Conservation (phyloP, 257 asterid genomes). For the Dorcoceras hygrometricum region DNA sequence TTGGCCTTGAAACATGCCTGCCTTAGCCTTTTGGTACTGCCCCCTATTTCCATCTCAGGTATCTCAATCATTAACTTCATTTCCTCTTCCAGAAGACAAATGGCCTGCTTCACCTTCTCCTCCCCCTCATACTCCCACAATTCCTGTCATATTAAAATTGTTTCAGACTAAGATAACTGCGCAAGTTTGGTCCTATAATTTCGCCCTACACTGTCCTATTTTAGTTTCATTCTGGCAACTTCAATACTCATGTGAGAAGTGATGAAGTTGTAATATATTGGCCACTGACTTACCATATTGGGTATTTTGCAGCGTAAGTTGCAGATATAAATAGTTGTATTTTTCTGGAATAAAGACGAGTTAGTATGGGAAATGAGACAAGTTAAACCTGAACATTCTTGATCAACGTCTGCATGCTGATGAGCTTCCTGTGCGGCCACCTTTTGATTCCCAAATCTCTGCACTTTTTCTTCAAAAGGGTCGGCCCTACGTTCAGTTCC, state of each 20-base stretch:
- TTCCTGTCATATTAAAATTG: slow-evolving; percentile 34
- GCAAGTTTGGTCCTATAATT: no score
- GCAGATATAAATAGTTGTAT: no score
- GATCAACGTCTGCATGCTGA: slow-evolving; percentile 83
- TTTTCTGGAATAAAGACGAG: no score
- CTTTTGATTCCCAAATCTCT: slow-evolving; percentile 75
- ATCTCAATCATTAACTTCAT: slow-evolving; percentile 48
- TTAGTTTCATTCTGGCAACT: no score
- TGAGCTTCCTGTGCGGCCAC: slow-evolving; percentile 91
- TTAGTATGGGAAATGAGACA: no score
- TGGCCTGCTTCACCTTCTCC: slow-evolving; percentile 39
- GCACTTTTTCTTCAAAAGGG: slow-evolving; percentile 81
- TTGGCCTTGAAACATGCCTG: slow-evolving; percentile 73
- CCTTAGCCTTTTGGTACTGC: slow-evolving; percentile 56
- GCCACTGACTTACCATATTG: no score
- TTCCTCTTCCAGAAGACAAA: slow-evolving; percentile 46
- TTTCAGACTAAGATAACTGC: no score
- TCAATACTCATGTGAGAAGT: no score
- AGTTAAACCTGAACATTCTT: slow-evolving; percentile 53
- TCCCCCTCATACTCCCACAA: slow-evolving; percentile 39
- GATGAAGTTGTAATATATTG: no score
- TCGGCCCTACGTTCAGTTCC: slow-evolving; percentile 70
- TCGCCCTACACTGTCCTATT: no score
- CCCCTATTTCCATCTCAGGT: slow-evolving; percentile 54
- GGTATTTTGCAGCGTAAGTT: no score